These are phyloP conservation scores for Xerocomellus intermedius DNA, from an alignment of 768 basidiomycete species.

Conservation along the genomic window DNA sequence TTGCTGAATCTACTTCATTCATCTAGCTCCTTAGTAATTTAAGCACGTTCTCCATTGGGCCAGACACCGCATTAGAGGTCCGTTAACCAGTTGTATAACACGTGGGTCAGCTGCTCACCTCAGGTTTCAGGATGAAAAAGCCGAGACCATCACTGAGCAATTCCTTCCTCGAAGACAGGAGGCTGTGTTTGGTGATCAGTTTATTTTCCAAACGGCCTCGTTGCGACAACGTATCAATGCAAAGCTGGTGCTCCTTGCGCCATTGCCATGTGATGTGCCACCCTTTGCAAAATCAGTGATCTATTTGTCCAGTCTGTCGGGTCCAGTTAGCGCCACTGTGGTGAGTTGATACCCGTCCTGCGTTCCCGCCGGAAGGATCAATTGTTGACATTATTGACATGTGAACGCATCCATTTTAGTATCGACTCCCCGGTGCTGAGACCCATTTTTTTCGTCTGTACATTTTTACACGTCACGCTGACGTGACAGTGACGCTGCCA, in stretches of 20 bases:
- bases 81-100: conserved; percentile 5
- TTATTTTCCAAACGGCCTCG: conserved; percentile 25
- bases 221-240: conserved; percentile 26
- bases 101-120: conserved; percentile 1
- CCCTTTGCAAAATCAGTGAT: conserved; percentile 35
- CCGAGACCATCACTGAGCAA: conserved; percentile 22
- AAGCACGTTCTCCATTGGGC: conserved; percentile 14
- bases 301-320: conserved; percentile 30
- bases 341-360: conserved; percentile 20
- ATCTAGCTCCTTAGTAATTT: conserved; percentile 30
- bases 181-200: conserved; percentile 32
- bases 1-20: neutral
- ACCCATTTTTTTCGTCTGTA: conserved; percentile 31
- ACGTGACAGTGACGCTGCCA: conserved; percentile 31
- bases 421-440: conserved; percentile 27
- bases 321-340: conserved; percentile 23
- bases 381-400: conserved; percentile 9
- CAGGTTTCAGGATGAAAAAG: conserved; percentile 19
- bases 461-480: conserved; percentile 27
- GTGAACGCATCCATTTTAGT: conserved; percentile 12
- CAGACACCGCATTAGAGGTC: conserved; percentile 17
- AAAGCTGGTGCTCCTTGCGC: conserved; percentile 28
- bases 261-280: conserved; percentile 24
- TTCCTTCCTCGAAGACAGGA: conserved; percentile 31
- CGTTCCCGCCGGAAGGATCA: neutral